A percentile compares a stretch with the other conserved stretches of the same genome.
Conservation (phyloP, 2,329 filamentous ascomycete species). For the Celoporthe dispersa region DNA sequence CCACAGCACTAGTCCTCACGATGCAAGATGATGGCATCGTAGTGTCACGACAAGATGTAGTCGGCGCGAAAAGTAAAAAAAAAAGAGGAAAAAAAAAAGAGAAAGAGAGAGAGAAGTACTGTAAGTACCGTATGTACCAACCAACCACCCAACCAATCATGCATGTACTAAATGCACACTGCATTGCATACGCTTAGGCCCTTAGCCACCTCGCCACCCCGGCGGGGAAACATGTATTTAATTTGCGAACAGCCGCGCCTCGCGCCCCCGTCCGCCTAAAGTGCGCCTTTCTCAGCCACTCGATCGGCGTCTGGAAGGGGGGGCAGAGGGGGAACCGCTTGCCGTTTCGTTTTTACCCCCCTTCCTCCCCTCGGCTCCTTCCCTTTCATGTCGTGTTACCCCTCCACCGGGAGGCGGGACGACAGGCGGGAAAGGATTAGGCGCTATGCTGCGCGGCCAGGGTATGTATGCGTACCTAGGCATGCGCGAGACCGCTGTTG, state of each 20-base stretch:
- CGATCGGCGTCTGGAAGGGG: neutral
- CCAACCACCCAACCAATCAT: neutral
- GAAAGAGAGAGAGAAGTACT: neutral
- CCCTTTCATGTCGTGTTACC: neutral
- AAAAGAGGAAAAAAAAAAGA: too few species aligned
- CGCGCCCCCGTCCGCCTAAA: constrained; percentile 3
- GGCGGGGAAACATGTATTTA: neutral
- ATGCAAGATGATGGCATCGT: neutral
- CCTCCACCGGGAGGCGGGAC: constrained; percentile 1
- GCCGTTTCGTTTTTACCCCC: neutral
- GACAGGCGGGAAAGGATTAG: constrained; percentile 3
- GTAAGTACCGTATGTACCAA: neutral
- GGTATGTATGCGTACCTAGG: neutral
- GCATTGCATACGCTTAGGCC: neutral
- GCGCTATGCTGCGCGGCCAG: constrained; percentile 1
- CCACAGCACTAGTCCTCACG: neutral
- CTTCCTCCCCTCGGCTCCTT: too few species aligned
- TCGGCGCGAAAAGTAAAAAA: neutral
- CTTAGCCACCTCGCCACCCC: neutral
- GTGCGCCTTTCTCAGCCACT: constrained; percentile 10
- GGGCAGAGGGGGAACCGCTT: neutral
- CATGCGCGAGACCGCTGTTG: neutral
- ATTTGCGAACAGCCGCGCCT: constrained; percentile 7
- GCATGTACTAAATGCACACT: neutral
- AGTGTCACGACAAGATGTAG: neutral